Evolutionary conservation across 331 rosid genomes (phyloP).

Genomic region (Spiraea crenata): DNA sequence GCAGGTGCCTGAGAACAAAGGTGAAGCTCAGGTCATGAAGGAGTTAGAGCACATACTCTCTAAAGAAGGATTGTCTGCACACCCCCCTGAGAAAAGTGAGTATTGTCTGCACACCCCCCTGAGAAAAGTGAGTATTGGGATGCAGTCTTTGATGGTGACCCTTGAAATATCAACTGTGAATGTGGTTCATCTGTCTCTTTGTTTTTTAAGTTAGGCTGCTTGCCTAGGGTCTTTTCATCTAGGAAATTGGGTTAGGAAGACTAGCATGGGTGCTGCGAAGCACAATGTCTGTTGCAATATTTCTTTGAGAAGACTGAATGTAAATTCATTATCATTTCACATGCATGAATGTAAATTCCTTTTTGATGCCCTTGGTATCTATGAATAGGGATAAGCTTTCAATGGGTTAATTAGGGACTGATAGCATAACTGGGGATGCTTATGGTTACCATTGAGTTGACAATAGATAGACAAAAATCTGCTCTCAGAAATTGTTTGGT

Average conservation of each 20-base stretch:
- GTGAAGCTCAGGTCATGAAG: conserved; percentile 71
- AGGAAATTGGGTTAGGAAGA: not conserved
- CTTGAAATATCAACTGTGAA: conserved; percentile 14
- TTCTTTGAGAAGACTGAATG: not conserved
- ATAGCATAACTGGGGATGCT: not conserved
- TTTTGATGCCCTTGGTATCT: not conserved
- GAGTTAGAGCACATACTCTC: conserved; percentile 86
- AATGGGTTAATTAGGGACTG: conserved; percentile 1
- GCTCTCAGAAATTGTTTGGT: not conserved
- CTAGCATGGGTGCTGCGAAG: not conserved
- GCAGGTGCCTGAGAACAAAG: conserved; percentile 83
- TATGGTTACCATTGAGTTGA: not conserved
- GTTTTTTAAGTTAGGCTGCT: not conserved
- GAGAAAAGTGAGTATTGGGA: conserved; percentile 69
- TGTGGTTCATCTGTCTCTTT: conserved; percentile 2
- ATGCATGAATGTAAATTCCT: not conserved
- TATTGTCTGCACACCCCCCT: conserved; percentile 61
- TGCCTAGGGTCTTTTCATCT: not conserved
- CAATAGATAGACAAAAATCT: not conserved
- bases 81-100: conserved; percentile 86
- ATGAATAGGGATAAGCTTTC: not conserved
- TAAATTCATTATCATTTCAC: not conserved
- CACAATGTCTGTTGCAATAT: not conserved
- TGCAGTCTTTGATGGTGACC: conserved; percentile 20
- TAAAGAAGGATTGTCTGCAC: conserved; percentile 81